Evolutionary conservation across 139 green algal species (phyloP).

Genomic region (Coelastrella sp.): DNA sequence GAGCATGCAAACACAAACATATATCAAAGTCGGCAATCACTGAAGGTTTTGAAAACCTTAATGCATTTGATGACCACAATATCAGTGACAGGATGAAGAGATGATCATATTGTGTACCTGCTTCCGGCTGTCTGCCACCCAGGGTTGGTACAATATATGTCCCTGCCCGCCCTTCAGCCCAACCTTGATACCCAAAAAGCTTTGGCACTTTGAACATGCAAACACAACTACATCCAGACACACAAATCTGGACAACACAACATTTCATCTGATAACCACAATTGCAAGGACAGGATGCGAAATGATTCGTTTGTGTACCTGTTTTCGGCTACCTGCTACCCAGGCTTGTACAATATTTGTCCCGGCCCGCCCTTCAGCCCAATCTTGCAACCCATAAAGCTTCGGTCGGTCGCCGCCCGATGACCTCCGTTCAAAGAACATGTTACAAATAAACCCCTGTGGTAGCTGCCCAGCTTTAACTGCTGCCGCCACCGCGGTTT

Average conservation of each 20-base stretch:
- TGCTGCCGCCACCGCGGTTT: background rate
- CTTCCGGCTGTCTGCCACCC: background rate
- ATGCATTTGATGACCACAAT: no score
- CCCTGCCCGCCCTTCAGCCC: conserved; percentile 9
- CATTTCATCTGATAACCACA: no score
- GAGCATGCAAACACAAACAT: no score
- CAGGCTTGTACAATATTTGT: background rate
- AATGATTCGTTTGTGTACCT: background rate
- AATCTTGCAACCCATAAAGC: conserved; percentile 30
- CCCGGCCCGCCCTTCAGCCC: conserved; percentile 18
- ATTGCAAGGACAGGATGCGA: no score
- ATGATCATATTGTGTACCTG: no score
- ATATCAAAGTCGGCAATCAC: no score
- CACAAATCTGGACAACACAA: no score
- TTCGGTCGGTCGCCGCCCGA: background rate
- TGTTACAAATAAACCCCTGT: conserved; percentile 23
- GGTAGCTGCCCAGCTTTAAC: conserved; percentile 5
- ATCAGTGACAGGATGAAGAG: no score
- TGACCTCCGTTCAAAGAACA: background rate
- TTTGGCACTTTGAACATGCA: no score
- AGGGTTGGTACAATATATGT: background rate
- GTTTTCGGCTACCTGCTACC: background rate
- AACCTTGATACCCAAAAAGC: background rate
- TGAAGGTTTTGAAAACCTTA: no score
- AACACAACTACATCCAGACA: no score